Evolutionary conservation across 345 rosid genomes (phyloP).

Genomic region (Murraya koenigii): DNA sequence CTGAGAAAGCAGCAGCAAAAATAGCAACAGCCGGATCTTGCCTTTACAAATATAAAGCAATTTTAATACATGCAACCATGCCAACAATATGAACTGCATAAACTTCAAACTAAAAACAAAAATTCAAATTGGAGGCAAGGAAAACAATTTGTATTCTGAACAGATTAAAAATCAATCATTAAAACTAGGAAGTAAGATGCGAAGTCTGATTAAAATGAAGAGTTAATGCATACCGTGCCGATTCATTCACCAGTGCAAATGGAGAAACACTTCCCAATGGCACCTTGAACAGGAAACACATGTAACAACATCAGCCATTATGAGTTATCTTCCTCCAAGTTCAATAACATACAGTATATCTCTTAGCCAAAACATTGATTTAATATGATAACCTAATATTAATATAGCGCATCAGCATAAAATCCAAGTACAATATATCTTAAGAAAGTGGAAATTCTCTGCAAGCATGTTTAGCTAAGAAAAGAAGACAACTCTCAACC

Average conservation of each 20-base stretch:
- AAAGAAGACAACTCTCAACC: not conserved
- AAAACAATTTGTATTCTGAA: not conserved
- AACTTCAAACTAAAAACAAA: not conserved
- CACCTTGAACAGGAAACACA: slow-evolving; percentile 41
- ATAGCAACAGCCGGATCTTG: not conserved
- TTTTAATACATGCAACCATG: not conserved
- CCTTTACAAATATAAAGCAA: not conserved
- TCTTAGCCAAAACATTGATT: not conserved
- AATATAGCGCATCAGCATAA: not conserved
- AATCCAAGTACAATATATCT: not conserved
- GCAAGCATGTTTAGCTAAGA: not conserved
- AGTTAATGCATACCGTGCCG: slow-evolving; percentile 59
- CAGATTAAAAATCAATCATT: not conserved
- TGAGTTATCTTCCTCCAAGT: not conserved
- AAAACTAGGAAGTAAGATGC: not conserved
- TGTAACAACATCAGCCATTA: slow-evolving; percentile 1
- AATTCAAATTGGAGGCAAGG: not conserved
- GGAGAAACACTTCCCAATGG: slow-evolving; percentile 89
- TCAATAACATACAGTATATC: not conserved
- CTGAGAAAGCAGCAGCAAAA: not conserved
- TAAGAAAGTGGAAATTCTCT: not conserved
- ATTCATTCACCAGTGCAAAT: slow-evolving; percentile 72
- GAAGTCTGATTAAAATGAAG: not conserved
- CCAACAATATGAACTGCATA: not conserved
- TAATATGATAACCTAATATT: not conserved